phyloP scores from a whole-genome alignment of 305 asterid species.

The Rubia tinctorum region DNA sequence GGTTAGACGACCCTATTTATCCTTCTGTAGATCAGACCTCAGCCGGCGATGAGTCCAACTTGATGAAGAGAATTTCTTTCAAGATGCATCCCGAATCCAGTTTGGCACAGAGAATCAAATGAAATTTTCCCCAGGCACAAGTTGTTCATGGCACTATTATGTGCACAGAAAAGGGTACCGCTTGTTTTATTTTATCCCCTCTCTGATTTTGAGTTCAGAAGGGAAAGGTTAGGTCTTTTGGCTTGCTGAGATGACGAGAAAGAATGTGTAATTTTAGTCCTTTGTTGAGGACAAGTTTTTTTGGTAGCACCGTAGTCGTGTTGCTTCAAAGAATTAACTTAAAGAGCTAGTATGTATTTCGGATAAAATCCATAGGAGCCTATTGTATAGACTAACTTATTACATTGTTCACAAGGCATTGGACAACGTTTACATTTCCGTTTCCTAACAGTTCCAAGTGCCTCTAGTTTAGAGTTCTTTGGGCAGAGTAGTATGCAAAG shows the following conservation, averaged over 20 bases:
- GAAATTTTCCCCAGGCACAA: background rate
- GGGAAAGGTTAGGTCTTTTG: background rate
- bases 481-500: slow-evolving; percentile 42
- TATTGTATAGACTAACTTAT: background rate
- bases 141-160: background rate
- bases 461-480: slow-evolving; percentile 26
- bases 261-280: background rate
- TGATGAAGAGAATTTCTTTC: background rate
- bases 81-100: background rate
- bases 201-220: background rate
- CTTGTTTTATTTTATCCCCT: background rate
- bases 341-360: background rate
- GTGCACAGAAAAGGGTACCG: too few relatives aligned
- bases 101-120: slow-evolving; percentile 1
- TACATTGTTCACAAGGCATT: background rate
- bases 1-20: background rate
- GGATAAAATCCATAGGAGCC: background rate
- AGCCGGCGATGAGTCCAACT: slow-evolving; percentile 20
- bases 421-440: background rate
- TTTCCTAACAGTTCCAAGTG: background rate
- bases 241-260: background rate
- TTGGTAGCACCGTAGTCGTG: background rate
- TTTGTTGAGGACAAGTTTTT: background rate
- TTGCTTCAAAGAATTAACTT: background rate
- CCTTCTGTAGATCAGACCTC: background rate